These are phyloP conservation scores for Capsicum pubescens DNA, from an alignment of 257 asterid species.

Conservation along the genomic window DNA sequence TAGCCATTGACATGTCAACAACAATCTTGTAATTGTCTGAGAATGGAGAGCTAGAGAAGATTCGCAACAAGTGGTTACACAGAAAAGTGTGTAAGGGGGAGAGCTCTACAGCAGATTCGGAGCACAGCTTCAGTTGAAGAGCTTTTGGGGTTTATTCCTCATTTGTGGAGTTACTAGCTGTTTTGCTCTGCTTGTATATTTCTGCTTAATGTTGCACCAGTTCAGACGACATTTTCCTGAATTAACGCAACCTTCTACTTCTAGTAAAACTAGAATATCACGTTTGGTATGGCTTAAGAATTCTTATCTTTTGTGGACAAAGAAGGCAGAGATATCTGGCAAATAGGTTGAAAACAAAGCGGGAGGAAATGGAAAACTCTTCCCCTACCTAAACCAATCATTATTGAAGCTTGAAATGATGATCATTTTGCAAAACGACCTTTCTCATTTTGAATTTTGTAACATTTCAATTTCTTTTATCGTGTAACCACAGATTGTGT, in stretches of 20 bases:
- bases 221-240: slow-evolving; percentile 47
- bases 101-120: slow-evolving; percentile 38
- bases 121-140: slow-evolving; percentile 49
- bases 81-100: slow-evolving; percentile 41
- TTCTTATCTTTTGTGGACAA: slow-evolving; percentile 62
- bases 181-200: slow-evolving; percentile 48
- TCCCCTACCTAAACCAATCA: too few relatives aligned
- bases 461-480: neutral
- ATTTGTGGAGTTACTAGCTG: slow-evolving; percentile 54
- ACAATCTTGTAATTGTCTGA: slow-evolving; percentile 44
- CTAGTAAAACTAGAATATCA: slow-evolving; percentile 25
- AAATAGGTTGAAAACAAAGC: slow-evolving; percentile 59
- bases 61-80: slow-evolving; percentile 40
- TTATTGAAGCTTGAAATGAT: neutral
- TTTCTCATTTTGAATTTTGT: neutral
- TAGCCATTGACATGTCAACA: slow-evolving; percentile 47
- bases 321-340: slow-evolving; percentile 62
- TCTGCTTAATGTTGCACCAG: slow-evolving; percentile 42
- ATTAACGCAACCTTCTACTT: slow-evolving; percentile 28
- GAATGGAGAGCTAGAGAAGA: slow-evolving; percentile 44
- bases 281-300: slow-evolving; percentile 39
- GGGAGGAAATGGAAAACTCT: slow-evolving; percentile 36
- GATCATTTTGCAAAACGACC: too few relatives aligned
- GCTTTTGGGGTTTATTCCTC: slow-evolving; percentile 75
- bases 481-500: too few relatives aligned